Conservation (phyloP, 139 green algal genomes). For the Chlamydomonas asymmetrica region DNA sequence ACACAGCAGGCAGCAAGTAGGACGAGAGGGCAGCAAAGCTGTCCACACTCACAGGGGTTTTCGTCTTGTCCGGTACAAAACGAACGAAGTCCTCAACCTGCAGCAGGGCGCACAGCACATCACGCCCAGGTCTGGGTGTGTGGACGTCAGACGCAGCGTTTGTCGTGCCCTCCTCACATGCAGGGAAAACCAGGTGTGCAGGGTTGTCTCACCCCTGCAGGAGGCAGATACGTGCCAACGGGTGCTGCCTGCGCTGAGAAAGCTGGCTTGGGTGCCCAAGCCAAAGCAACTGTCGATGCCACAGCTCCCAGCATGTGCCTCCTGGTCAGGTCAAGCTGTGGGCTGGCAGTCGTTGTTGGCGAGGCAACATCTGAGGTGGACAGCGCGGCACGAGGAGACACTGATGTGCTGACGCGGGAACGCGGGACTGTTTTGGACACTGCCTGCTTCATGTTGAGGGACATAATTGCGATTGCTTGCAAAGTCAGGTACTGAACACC, state of each 20-base stretch:
- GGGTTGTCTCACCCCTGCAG: not conserved
- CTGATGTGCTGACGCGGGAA: too few relatives aligned
- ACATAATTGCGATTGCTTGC: too few relatives aligned
- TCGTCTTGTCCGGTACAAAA: not conserved
- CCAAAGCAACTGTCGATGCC: not conserved
- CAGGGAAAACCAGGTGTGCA: conserved; percentile 7
- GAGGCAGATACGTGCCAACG: conserved; percentile 12
- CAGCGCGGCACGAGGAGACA: too few relatives aligned
- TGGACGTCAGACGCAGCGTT: not conserved
- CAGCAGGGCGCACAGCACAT: not conserved
- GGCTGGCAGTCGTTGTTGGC: too few relatives aligned
- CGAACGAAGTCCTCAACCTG: not conserved
- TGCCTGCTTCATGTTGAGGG: too few relatives aligned
- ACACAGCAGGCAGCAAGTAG: not conserved
- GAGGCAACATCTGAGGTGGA: too few relatives aligned
- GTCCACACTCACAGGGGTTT: not conserved
- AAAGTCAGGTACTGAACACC: too few relatives aligned
- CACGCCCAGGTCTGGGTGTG: not conserved
- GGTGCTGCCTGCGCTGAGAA: not conserved
- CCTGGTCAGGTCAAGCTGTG: not conserved
- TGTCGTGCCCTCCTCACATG: not conserved
- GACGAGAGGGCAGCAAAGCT: not conserved
- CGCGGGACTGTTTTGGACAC: too few relatives aligned
- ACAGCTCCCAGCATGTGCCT: not conserved
- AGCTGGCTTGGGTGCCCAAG: not conserved